phyloP scores from a whole-genome alignment of 176 grass and related monocot genomes.

The Musa beccarii region DNA sequence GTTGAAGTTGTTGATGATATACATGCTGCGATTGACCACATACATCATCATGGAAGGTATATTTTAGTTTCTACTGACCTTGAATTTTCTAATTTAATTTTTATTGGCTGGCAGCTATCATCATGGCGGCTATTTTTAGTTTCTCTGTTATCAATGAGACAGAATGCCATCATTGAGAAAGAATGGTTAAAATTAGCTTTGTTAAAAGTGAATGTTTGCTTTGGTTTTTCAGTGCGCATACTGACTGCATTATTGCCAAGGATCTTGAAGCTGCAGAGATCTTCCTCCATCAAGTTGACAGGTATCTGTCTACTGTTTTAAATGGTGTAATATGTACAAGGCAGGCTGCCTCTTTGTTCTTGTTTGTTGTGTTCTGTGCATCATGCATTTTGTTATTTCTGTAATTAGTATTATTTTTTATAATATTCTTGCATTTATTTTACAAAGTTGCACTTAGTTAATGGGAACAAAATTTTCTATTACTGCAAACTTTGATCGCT shows the following conservation, averaged over 20 bases:
- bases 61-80: not conserved
- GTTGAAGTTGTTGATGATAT: conserved; percentile 87
- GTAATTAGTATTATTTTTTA: conserved; percentile 2
- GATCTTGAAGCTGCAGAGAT: conserved; percentile 55
- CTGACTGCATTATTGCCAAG: conserved; percentile 73
- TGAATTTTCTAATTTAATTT: not conserved
- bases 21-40: conserved; percentile 75
- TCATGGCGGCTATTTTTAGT: not conserved
- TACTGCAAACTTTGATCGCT: not conserved
- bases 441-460: no score
- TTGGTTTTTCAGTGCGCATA: conserved; percentile 62
- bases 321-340: not conserved
- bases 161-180: not conserved
- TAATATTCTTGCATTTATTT: no score
- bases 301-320: conserved; percentile 33
- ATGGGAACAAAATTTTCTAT: no score
- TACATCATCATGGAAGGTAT: conserved; percentile 90
- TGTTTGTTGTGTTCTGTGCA: not conserved
- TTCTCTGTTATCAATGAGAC: no score
- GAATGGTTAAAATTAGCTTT: not conserved
- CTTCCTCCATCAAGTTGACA: conserved; percentile 81
- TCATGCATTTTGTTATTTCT: not conserved
- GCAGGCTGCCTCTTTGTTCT: not conserved
- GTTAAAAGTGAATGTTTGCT: conserved; percentile 5
- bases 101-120: not conserved